A percentile compares a stretch with the other conserved stretches of the same genome.
Evolutionary conservation across 495 filamentous ascomycete species (phyloP).

Genomic region (Pyrenula massariospora): DNA sequence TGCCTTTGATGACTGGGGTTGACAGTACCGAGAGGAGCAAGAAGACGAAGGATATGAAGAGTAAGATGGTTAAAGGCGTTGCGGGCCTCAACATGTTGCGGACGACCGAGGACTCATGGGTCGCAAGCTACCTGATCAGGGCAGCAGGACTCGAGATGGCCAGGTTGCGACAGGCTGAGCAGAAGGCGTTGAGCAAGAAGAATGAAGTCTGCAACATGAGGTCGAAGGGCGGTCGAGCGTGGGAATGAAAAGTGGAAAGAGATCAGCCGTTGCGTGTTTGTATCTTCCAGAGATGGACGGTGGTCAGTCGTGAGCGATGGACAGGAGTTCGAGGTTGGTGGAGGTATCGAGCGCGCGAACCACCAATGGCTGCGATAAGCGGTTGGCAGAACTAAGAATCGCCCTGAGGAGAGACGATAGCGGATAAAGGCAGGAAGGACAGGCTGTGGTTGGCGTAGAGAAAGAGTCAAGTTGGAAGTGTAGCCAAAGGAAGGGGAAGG

Average conservation of each 20-base stretch:
- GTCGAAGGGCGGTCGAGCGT: not conserved
- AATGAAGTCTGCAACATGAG: not conserved
- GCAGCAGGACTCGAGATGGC: not conserved
- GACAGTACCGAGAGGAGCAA: constrained; percentile 81
- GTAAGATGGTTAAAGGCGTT: constrained; percentile 78
- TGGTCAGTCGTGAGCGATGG: not conserved
- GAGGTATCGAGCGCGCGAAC: not conserved
- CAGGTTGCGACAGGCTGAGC: too few species aligned
- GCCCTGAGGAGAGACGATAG: not conserved
- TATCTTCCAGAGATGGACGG: too few species aligned
- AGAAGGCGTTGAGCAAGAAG: not conserved
- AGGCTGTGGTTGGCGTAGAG: too few species aligned
- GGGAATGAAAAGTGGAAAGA: too few species aligned
- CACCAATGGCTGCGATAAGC: too few species aligned
- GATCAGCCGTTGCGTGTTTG: too few species aligned
- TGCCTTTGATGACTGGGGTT: constrained; percentile 78
- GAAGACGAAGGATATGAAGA: constrained; percentile 75
- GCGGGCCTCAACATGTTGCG: constrained; percentile 45
- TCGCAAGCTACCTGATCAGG: not conserved
- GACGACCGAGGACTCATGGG: not conserved
- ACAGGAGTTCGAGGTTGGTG: not conserved
- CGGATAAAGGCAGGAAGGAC: not conserved
- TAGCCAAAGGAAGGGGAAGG: not conserved
- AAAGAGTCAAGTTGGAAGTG: too few species aligned
- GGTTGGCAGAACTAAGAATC: too few species aligned